Conservation (phyloP, 1,139 yeast species). For the Blastobotrys persicus region DNA sequence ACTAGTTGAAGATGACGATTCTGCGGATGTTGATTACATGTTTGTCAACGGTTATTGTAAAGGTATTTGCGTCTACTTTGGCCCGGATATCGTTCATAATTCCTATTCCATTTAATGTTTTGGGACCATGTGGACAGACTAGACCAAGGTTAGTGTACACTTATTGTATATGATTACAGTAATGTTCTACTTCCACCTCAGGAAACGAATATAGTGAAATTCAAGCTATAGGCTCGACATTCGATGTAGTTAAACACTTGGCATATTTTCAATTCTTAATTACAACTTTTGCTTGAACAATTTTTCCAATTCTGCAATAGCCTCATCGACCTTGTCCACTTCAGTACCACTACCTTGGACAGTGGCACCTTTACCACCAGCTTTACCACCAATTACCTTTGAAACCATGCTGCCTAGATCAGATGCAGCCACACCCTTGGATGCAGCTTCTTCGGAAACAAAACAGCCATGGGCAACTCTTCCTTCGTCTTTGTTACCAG, state of each 20-base stretch:
- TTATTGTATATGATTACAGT: no score
- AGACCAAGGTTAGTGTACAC: no score
- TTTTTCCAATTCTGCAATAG: slow-evolving; percentile 65
- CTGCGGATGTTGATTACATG: slow-evolving; percentile 24
- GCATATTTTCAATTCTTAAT: not conserved
- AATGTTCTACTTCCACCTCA: no score
- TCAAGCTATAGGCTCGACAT: no score
- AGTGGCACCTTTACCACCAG: slow-evolving; percentile 97
- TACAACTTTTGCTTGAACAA: slow-evolving; percentile 40
- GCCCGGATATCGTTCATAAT: slow-evolving; percentile 13
- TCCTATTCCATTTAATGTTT: not conserved
- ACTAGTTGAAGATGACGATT: slow-evolving; percentile 16
- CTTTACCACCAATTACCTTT: slow-evolving; percentile 84
- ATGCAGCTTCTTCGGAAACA: slow-evolving; percentile 68
- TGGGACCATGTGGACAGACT: no score
- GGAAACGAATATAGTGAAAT: no score
- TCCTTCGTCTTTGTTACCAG: slow-evolving; percentile 60
- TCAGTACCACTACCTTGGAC: slow-evolving; percentile 97
- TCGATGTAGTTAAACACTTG: not conserved
- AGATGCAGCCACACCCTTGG: slow-evolving; percentile 71
- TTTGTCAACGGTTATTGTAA: slow-evolving; percentile 21
- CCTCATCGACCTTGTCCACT: slow-evolving; percentile 63
- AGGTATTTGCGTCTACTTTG: slow-evolving; percentile 25
- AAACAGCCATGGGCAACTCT: slow-evolving; percentile 96
- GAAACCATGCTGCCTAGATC: slow-evolving; percentile 73